A percentile compares a stretch with the other conserved stretches of the same genome.
These are phyloP conservation scores for Pelargonium myrrhifolium DNA, from an alignment of 441 rosid genomes.

Conservation along the genomic window DNA sequence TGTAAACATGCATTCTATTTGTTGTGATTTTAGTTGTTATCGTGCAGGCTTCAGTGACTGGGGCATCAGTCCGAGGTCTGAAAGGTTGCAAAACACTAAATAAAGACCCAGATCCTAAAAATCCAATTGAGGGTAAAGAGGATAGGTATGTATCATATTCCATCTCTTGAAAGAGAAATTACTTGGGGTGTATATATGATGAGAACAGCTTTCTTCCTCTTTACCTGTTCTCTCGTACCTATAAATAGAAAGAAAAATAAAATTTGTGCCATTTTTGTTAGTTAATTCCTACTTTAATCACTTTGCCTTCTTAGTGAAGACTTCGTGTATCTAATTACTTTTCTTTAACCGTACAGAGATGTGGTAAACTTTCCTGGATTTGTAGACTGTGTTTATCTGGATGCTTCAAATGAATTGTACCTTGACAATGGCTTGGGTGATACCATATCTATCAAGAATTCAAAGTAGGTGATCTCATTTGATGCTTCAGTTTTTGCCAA, in stretches of 20 bases:
- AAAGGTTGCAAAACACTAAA: slow-evolving; percentile 86
- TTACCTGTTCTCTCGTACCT: background rate
- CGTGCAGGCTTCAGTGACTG: slow-evolving; percentile 71
- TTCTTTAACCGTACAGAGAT: slow-evolving; percentile 47
- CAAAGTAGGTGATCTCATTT: slow-evolving; percentile 44
- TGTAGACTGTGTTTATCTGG: slow-evolving; percentile 79
- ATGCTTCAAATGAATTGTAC: slow-evolving; percentile 49
- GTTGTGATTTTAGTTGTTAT: slow-evolving; percentile 12
- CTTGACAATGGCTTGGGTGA: slow-evolving; percentile 88
- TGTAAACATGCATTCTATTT: background rate
- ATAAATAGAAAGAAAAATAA: too few species aligned
- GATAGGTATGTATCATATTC: slow-evolving; percentile 55
- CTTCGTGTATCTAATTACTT: background rate
- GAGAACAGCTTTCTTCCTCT: background rate
- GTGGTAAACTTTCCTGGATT: slow-evolving; percentile 75
- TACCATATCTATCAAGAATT: slow-evolving; percentile 45
- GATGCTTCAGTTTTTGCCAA: slow-evolving; percentile 8
- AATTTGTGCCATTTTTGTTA: too few species aligned
- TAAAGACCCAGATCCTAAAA: slow-evolving; percentile 86
- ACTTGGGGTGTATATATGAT: background rate
- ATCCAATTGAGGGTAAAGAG: slow-evolving; percentile 69
- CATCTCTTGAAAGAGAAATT: background rate
- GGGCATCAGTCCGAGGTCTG: slow-evolving; percentile 68
- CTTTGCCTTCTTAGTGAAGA: background rate
- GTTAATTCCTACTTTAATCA: background rate